A percentile compares a stretch with the other conserved stretches of the same genome.
phyloP scores from a whole-genome alignment of 1,284 basidiomycete genomes.

The Trametes polyzona region DNA sequence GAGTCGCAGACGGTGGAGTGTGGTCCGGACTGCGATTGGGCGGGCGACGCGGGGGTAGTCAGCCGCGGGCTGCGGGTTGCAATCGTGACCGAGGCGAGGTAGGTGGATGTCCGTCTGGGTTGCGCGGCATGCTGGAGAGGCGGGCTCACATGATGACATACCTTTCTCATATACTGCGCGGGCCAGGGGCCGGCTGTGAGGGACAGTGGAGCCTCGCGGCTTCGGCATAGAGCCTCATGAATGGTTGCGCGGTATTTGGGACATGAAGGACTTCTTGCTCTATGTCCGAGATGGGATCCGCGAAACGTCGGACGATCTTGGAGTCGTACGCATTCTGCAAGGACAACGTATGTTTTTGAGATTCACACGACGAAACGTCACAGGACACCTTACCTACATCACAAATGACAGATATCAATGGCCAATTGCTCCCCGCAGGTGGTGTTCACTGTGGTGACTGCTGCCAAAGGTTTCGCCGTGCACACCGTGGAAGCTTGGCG shows the following conservation, averaged over 20 bases:
- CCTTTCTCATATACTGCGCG: neutral
- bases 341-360: too few species aligned
- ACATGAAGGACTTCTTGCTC: neutral
- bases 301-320: neutral
- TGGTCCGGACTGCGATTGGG: neutral
- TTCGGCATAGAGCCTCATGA: neutral
- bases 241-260: neutral
- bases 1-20: neutral
- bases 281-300: constrained; percentile 12
- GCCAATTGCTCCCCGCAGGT: too few species aligned
- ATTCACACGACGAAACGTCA: too few species aligned
- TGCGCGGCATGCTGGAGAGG: neutral
- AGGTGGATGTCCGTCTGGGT: constrained; percentile 10
- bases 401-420: too few species aligned
- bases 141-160: constrained; percentile 10
- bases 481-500: too few species aligned
- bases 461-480: too few species aligned
- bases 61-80: neutral
- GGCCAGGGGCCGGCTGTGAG: neutral
- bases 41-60: constrained; percentile 9
- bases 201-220: neutral
- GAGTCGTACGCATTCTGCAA: neutral
- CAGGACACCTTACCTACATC: too few species aligned
- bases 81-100: constrained; percentile 16
- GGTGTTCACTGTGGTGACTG: too few species aligned